phyloP scores from a whole-genome alignment of 2,329 filamentous ascomycete species.

The Thelonectria olida region DNA sequence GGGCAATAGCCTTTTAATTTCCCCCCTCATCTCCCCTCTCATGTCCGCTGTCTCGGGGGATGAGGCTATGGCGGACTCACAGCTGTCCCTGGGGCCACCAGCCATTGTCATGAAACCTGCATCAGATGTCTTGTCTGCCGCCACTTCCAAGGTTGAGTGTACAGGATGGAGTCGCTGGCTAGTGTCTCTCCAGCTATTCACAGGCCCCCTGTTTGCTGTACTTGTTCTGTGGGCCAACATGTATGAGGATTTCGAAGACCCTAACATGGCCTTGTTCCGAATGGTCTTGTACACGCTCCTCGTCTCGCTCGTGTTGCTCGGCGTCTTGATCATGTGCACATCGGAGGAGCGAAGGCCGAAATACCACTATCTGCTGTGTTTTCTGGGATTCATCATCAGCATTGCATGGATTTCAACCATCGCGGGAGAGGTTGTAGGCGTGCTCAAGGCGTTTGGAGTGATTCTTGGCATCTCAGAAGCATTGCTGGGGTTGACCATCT shows the following conservation, averaged over 20 bases:
- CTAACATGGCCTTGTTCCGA: constrained; percentile 60
- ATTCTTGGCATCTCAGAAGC: constrained; percentile 94
- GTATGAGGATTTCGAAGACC: constrained; percentile 64
- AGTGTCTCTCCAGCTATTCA: constrained; percentile 83
- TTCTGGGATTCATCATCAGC: constrained; percentile 88
- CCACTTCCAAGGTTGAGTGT: constrained; percentile 48
- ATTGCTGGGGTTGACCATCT: constrained; percentile 92
- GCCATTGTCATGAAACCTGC: constrained; percentile 42
- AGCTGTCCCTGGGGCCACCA: constrained; percentile 33
- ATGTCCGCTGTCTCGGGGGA: constrained; percentile 34
- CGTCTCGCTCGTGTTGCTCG: constrained; percentile 73
- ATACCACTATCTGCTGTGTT: constrained; percentile 82
- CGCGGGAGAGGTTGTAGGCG: constrained; percentile 93
- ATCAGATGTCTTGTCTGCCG: constrained; percentile 46
- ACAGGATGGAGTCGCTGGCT: constrained; percentile 92
- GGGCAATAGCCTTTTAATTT: constrained; percentile 35
- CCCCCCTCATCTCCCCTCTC: constrained; percentile 25
- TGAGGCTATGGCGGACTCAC: constrained; percentile 26
- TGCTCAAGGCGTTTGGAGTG: constrained; percentile 91
- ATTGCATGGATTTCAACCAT: constrained; percentile 98
- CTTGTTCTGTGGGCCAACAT: constrained; percentile 79
- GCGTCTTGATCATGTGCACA: constrained; percentile 74
- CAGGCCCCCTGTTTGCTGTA: constrained; percentile 84
- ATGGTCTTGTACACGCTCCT: constrained; percentile 73
- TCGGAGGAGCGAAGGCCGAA: constrained; percentile 72